Base-by-base conservation (phyloP, 2,329 filamentous ascomycete genomes). In the Nemania bipapillata region DNA sequence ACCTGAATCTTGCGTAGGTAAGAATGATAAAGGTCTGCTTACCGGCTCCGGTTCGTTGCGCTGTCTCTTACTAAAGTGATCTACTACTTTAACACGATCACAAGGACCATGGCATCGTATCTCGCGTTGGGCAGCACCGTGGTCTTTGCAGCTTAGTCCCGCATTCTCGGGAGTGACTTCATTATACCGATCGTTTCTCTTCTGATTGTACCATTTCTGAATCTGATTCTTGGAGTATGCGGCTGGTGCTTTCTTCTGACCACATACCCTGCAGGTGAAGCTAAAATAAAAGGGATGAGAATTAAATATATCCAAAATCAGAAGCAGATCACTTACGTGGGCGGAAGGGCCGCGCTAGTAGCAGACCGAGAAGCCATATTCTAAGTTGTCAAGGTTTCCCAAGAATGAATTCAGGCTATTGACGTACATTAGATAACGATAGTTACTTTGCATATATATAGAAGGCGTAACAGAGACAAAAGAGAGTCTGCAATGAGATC, bases 11-110 rank as follows among this genome's bases (percentile, higher is more conserved):
- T 50, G 2, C 1, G 15, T 35, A 5, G 26, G 17, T 12, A 20
- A 35, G 26, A 52, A 50, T n/a, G 9, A 26, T n/a, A 1, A 52
- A 42, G 22, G 15, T 22, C 35, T 7, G 20, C 80, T 72, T 71
- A 81, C 80, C 5, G 74, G 70, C 7, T 74, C 73, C 4, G 66
- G 65, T 1, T 73, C 69, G 37, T 72, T 75, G 4, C 79, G 75
- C 15, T 80, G 79, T 20, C 20, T 75, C 68, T 78, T 79, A 70
- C 79, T 81, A 72, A 81, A 83, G 4, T 69, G 63, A 0, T 76
- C 70, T 2, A 73, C 63, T 6, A 70, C 56, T 52, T 76, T 76
- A 63, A 65, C 70, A 4, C 66, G 65, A 40, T 66, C 69, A 58
- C 81, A 83, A 12, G 79, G 79, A 0, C 80, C 80, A 7, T 77